Conservation (phyloP, 1,284 basidiomycete species). For the Malassezia brasiliensis region DNA sequence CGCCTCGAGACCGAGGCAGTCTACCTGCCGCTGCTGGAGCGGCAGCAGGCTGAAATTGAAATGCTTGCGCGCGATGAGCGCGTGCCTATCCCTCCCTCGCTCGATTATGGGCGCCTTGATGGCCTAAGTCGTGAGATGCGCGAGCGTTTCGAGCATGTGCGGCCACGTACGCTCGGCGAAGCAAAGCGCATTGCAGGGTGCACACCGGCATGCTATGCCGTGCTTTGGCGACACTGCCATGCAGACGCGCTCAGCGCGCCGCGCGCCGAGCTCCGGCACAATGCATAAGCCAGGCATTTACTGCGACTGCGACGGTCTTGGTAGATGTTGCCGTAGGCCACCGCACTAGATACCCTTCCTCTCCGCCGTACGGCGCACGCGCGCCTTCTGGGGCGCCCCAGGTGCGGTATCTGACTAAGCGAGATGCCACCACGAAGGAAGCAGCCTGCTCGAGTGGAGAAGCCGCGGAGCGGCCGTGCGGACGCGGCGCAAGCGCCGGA, state of each 20-base stretch:
- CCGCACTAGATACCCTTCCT: too few relatives aligned
- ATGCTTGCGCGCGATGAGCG: constrained; percentile 66
- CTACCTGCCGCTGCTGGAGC: constrained; percentile 54
- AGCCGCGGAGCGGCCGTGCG: background rate
- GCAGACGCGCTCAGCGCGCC: too few relatives aligned
- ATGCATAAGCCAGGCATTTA: too few relatives aligned
- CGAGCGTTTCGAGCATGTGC: constrained; percentile 58
- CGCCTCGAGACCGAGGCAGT: constrained; percentile 59
- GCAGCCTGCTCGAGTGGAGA: background rate
- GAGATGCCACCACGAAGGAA: background rate
- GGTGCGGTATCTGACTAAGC: background rate
- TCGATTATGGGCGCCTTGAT: constrained; percentile 61
- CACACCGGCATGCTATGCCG: constrained; percentile 30
- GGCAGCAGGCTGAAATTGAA: constrained; percentile 67
- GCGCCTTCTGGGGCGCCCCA: too few relatives aligned
- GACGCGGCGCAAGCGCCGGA: background rate
- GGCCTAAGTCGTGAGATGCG: constrained; percentile 68
- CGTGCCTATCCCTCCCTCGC: constrained; percentile 59
- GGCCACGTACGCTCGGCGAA: constrained; percentile 58
- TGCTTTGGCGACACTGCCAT: constrained; percentile 23
- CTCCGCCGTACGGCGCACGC: too few relatives aligned
- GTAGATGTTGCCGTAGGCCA: too few relatives aligned
- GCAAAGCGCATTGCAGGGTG: constrained; percentile 32
- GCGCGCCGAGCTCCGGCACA: too few relatives aligned
- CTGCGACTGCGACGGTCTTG: too few relatives aligned